These are phyloP conservation scores for Boletus subcaerulescens DNA, from an alignment of 768 basidiomycete genomes.

Conservation along the genomic window DNA sequence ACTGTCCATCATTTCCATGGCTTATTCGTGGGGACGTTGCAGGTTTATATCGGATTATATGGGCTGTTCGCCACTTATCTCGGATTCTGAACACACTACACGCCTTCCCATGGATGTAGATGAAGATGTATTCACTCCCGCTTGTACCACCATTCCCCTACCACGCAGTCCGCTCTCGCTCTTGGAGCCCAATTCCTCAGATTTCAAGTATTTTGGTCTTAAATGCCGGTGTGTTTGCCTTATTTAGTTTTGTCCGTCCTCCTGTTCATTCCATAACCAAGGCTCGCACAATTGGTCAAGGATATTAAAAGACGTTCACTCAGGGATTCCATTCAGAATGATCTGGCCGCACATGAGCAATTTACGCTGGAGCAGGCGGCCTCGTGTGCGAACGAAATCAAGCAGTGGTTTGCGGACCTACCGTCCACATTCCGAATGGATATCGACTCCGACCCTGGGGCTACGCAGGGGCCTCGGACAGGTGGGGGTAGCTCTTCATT, in stretches of 20 bases:
- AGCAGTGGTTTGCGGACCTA: conserved; percentile 50
- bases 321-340: conserved; percentile 37
- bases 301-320: conserved; percentile 52
- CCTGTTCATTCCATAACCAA: conserved; percentile 24
- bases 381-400: conserved; percentile 54
- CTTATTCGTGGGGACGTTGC: conserved; percentile 14
- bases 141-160: conserved; percentile 43
- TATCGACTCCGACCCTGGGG: conserved; percentile 29
- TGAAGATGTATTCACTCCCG: conserved; percentile 48
- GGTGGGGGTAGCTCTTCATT: conserved; percentile 10
- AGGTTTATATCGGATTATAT: conserved; percentile 72
- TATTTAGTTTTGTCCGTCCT: background rate
- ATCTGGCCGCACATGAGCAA: conserved; percentile 27
- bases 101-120: conserved; percentile 56
- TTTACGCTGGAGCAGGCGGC: conserved; percentile 61
- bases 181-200: conserved; percentile 30
- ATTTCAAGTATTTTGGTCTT: conserved; percentile 49
- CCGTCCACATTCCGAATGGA: conserved; percentile 49
- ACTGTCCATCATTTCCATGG: background rate
- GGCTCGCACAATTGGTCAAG: conserved; percentile 63
- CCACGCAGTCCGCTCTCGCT: conserved; percentile 30
- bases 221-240: conserved; percentile 54
- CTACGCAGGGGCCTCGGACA: conserved; percentile 8
- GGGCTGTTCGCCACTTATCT: conserved; percentile 59
- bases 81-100: conserved; percentile 52